phyloP scores from a whole-genome alignment of 108 stramenopile genomes.

The Asterionellopsis glacialis region DNA sequence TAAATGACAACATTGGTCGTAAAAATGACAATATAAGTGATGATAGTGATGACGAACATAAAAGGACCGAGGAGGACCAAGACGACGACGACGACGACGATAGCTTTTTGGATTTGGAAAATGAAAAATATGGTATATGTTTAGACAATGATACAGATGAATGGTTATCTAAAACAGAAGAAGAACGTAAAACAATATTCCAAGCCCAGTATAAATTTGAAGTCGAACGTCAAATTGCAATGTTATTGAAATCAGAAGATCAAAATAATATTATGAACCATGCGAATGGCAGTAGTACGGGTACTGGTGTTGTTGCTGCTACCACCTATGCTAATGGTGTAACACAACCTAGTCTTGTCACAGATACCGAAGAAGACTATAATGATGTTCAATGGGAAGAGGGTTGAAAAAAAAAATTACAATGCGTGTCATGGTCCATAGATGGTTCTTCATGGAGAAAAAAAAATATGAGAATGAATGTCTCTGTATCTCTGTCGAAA shows the following conservation, averaged over 20 bases:
- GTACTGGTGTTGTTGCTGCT: no score
- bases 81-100: constrained; percentile 38
- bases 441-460: no score
- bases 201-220: constrained; percentile 74
- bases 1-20: constrained; percentile 73
- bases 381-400: no score
- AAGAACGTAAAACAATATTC: constrained; percentile 59
- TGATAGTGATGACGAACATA: constrained; percentile 7
- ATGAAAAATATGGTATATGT: constrained; percentile 18
- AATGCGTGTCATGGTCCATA: no score
- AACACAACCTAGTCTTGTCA: no score
- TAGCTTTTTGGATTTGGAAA: constrained; percentile 3
- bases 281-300: no score
- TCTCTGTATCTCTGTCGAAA: no score
- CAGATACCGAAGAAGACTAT: no score
- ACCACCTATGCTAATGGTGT: no score
- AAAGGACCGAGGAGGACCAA: constrained; percentile 27
- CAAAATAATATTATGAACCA: no score
- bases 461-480: no score
- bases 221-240: constrained; percentile 42
- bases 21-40: constrained; percentile 18
- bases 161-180: constrained; percentile 50
- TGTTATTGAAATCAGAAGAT: neutral
- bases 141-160: constrained; percentile 10
- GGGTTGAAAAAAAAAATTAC: no score